These are phyloP conservation scores for Pseudohyphozyma bogoriensis DNA, from an alignment of 768 basidiomycete species.

Conservation along the genomic window DNA sequence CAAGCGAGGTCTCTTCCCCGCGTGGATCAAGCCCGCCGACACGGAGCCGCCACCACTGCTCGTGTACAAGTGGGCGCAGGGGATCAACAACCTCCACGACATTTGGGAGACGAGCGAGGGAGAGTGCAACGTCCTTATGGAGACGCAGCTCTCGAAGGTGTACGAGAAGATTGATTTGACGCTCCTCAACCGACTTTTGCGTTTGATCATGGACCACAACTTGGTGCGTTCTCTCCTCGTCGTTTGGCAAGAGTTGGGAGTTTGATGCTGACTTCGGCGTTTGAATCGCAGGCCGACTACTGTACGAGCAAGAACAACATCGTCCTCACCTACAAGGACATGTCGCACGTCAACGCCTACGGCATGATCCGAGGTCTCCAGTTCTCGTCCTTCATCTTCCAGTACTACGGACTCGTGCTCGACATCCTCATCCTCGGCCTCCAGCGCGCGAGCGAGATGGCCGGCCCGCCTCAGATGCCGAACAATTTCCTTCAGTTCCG, in stretches of 20 bases:
- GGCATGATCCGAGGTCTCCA: constrained; percentile 95
- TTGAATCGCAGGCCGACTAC: constrained; percentile 65
- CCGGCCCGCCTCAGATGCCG: constrained; percentile 91
- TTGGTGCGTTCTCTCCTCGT: constrained; percentile 38
- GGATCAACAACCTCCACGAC: constrained; percentile 95
- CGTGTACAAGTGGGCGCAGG: constrained; percentile 99
- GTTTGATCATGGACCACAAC: constrained; percentile 96
- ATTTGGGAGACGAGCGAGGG: constrained; percentile 98
- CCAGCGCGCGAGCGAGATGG: constrained; percentile 98
- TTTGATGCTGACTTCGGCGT: neutral
- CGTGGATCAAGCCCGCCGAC: constrained; percentile 98
- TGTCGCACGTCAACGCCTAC: constrained; percentile 96
- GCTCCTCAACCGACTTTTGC: constrained; percentile 83
- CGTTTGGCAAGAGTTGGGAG: neutral
- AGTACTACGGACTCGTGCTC: constrained; percentile 68
- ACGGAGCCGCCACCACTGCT: constrained; percentile 93
- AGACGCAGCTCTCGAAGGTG: constrained; percentile 92
- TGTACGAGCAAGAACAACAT: constrained; percentile 99
- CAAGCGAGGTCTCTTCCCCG: constrained; percentile 93
- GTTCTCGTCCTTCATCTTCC: constrained; percentile 98
- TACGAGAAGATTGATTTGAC: constrained; percentile 99
- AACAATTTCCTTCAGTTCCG: constrained; percentile 98
- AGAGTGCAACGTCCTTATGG: constrained; percentile 97
- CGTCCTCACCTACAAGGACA: constrained; percentile 88
- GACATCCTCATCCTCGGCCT: constrained; percentile 92